Evolutionary conservation across 257 asterid genomes (phyloP).

Genomic region (Eustoma russellianum): DNA sequence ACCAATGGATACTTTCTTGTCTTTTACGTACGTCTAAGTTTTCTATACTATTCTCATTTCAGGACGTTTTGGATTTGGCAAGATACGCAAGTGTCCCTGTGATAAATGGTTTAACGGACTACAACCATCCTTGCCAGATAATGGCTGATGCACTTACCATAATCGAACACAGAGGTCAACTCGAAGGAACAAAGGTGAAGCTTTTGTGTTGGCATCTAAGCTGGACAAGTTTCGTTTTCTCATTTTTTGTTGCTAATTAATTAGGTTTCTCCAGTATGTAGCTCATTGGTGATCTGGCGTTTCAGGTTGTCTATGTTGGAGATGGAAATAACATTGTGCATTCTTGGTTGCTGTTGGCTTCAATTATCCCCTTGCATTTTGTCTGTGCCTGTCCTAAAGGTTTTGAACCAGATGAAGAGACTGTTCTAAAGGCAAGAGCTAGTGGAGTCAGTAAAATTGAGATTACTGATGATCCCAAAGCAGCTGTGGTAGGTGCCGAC

Average conservation of each 20-base stretch:
- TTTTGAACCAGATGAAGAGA: constrained; percentile 74
- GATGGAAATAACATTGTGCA: constrained; percentile 98
- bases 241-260: neutral
- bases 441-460: constrained; percentile 87
- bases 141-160: constrained; percentile 99
- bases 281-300: constrained; percentile 5
- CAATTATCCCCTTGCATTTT: constrained; percentile 82
- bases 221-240: neutral
- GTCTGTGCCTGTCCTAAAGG: constrained; percentile 90
- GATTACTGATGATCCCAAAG: constrained; percentile 70
- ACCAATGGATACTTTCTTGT: neutral
- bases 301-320: constrained; percentile 91
- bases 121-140: constrained; percentile 93
- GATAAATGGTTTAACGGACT: constrained; percentile 88
- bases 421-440: constrained; percentile 48
- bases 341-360: constrained; percentile 82
- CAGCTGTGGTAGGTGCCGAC: constrained; percentile 91
- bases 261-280: neutral
- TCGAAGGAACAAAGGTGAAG: constrained; percentile 85
- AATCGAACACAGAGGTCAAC: constrained; percentile 74
- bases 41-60: constrained; percentile 14
- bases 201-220: neutral
- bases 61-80: constrained; percentile 94
- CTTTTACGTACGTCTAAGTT: neutral
- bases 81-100: constrained; percentile 76